Base-by-base conservation (phyloP, 805 yeast genomes). In the Suhomyces vadensis region DNA sequence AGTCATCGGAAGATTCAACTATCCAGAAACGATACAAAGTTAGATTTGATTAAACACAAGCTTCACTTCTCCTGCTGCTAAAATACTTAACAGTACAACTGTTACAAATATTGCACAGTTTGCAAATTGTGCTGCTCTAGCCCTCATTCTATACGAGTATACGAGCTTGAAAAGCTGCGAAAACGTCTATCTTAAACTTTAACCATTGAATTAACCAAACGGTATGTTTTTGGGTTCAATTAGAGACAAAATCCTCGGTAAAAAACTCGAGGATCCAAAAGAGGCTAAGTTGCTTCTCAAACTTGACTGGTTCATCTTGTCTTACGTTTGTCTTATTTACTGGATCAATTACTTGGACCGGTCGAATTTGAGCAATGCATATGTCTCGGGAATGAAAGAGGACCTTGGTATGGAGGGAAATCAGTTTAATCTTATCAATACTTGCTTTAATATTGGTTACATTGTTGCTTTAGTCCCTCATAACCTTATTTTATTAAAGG, bases 351-450 rank as follows among this genome's bases (percentile, higher is more conserved):
- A 80, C 56, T 69, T 83, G 24, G 87, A 82, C 58, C 69, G 82
- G 52, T 67, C 77, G 10, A 81, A 80, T 43, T 60, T 79, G 33
- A 63, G 75, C 24, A 75, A 78, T 53, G 86, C 87, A 2, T 82
- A 82, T 55, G 83, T 81, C n/a, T 72, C 81, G 8, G 87, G 87
- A 7, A 78, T 83, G 85, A 73, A 78, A 51, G 80, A 79, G 44
- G 85, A 76, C 42, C 52, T 79, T 44, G 51, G 63, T 3, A 65
- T 79, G 69, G 48, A 55, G 31, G 81, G 81, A 9, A 61, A 75
- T 46, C 73, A 80, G 44, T 73, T 70, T 49, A 79, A 80, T 54
- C 48, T 75, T 31, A 67, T 80, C 41, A 77, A 75, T 47, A 79
- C 85, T 0, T 72, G 77, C 41, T 82, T 79, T 60, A 79, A 76